Evolutionary conservation across 2,329 filamentous ascomycete species (phyloP).

Genomic region (Aspergillus vadensis): DNA sequence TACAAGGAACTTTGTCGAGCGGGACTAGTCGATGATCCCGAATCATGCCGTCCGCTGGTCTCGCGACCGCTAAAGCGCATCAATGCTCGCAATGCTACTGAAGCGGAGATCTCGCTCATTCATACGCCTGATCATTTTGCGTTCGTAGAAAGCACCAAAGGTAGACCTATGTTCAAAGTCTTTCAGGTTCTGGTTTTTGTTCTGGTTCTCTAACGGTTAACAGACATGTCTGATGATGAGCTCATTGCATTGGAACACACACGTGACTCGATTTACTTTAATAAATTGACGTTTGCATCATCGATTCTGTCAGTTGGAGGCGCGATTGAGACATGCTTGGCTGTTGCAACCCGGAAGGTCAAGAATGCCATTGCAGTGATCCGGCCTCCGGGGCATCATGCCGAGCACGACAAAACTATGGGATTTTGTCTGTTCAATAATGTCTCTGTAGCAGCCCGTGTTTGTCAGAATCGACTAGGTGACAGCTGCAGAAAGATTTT

Average conservation of each 20-base stretch:
- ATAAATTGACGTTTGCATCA: constrained; percentile 76
- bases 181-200: neutral
- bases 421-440: constrained; percentile 99
- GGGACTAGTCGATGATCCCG: constrained; percentile 70
- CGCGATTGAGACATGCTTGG: constrained; percentile 92
- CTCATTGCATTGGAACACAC: constrained; percentile 70
- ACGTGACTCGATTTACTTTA: constrained; percentile 79
- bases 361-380: constrained; percentile 97
- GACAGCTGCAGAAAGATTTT: constrained; percentile 82
- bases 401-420: constrained; percentile 81
- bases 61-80: constrained; percentile 68
- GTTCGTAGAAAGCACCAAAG: constrained; percentile 67
- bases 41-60: constrained; percentile 52
- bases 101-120: constrained; percentile 76
- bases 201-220: constrained; percentile 20
- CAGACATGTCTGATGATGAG: constrained; percentile 58
- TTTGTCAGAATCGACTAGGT: constrained; percentile 80
- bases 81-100: constrained; percentile 71
- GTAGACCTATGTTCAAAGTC: constrained; percentile 31
- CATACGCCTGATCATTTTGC: constrained; percentile 76
- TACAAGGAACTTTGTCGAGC: constrained; percentile 83
- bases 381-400: constrained; percentile 91
- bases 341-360: constrained; percentile 78
- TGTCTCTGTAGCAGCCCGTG: constrained; percentile 85
- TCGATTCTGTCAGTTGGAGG: constrained; percentile 85